Base-by-base conservation (phyloP, 495 filamentous ascomycete species). In the Tetracladium setigerum region DNA sequence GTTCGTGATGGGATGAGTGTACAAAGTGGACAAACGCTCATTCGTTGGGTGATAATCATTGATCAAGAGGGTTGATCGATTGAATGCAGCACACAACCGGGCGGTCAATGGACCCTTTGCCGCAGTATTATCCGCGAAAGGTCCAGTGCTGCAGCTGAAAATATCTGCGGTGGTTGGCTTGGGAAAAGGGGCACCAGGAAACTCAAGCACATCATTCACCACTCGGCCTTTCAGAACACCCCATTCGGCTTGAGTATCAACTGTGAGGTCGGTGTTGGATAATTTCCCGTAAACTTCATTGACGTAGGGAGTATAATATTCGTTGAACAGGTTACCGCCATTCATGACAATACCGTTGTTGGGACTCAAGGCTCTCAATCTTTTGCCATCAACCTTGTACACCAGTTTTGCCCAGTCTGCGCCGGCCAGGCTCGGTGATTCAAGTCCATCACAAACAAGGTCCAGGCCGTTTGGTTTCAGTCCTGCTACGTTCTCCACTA, bases 81-180 rank as follows among this genome's bases (percentile, higher is more conserved):
- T 84, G 35, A 88, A 78, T 0, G 79, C 81, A 5, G 85, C 85
- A 1, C 78, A 76, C 24, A 89, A 62, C 14, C 85, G 72, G 0
- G 85, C 81, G 16, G 54, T 53, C 34, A 57, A 33, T 6, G 78
- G 78, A 19, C 87, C 71, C 33, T 76, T 68, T 0, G 72, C 70
- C 13, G 39, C 52, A 11, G 70, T 62, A 32, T 54, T 64, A 15
- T 30, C 46, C 5, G 72, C 69, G 57, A 89, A 89, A 0, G 82
- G 76, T 0, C 85, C 85, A 11, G 73, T 78, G 56, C 69, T 78
- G 68, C 83, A 86, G 47, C 67, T 74, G 67, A 87, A 87, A 54
- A 89, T 81, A 53, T 87, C 84, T 6, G 57, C 62, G 0, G 79
- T 69, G 22, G 67, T 62, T 1, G 85, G 85, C 51, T 74, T 63